Conservation (phyloP, 345 rosid species). For the Tarenaya hassleriana region DNA sequence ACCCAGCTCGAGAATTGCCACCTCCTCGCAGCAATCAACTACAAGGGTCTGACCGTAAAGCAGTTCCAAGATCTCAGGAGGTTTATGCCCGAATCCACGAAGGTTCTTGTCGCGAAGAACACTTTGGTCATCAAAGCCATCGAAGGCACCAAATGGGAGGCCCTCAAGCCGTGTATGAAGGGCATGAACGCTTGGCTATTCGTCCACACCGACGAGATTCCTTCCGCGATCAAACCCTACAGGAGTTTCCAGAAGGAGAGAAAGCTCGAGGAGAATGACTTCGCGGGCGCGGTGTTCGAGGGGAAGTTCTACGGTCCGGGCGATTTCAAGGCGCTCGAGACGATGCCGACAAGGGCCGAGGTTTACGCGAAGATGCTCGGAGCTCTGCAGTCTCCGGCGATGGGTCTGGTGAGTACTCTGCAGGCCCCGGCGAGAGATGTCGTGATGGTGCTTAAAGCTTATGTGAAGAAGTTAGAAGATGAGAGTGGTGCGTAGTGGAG, state of each 20-base stretch:
- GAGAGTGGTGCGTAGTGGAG: constrained; percentile 48
- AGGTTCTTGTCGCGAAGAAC: constrained; percentile 79
- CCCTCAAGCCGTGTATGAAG: constrained; percentile 82
- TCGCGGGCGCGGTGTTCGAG: constrained; percentile 83
- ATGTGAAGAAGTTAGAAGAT: constrained; percentile 83
- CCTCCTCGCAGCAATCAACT: constrained; percentile 71
- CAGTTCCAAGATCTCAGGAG: constrained; percentile 77
- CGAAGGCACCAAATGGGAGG: constrained; percentile 83
- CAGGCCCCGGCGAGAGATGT: constrained; percentile 90
- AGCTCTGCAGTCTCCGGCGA: constrained; percentile 67
- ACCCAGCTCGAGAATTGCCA: constrained; percentile 73
- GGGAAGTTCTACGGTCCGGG: constrained; percentile 83
- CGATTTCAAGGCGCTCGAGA: constrained; percentile 62
- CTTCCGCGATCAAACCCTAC: constrained; percentile 75
- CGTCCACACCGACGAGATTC: constrained; percentile 85
- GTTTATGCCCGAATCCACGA: constrained; percentile 62
- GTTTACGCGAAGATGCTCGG: constrained; percentile 83
- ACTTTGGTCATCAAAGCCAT: constrained; percentile 78
- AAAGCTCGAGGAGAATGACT: constrained; percentile 69
- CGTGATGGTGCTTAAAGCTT: constrained; percentile 68
- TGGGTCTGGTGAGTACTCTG: constrained; percentile 66
- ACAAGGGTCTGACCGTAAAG: constrained; percentile 74
- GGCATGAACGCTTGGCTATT: constrained; percentile 98
- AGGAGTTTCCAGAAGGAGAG: constrained; percentile 67
- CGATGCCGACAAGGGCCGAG: constrained; percentile 81